Evolutionary conservation across 2,329 filamentous ascomycete genomes (phyloP).

Genomic region (Fusarium tricinctum): DNA sequence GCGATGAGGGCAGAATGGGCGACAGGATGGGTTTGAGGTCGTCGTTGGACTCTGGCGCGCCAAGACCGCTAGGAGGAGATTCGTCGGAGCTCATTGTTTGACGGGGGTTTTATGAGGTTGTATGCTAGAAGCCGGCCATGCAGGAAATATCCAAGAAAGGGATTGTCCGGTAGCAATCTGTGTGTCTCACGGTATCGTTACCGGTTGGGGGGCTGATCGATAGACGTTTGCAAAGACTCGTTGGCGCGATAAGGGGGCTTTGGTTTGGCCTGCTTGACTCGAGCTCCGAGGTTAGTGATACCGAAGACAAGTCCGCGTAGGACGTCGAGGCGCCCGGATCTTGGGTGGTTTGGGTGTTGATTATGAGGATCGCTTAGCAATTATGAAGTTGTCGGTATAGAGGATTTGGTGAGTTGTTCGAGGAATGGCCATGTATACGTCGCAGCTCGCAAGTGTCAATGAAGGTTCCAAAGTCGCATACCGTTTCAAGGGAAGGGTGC

Average conservation of each 20-base stretch:
- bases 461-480: conserved; percentile 31
- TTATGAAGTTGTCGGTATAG: conserved; percentile 13
- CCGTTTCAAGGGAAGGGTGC: not conserved
- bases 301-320: conserved; percentile 7
- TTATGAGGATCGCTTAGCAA: not conserved
- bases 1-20: conserved; percentile 52
- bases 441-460: conserved; percentile 5
- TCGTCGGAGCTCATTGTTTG: conserved; percentile 52
- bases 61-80: conserved; percentile 38
- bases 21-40: conserved; percentile 52
- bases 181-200: conserved; percentile 3
- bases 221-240: conserved; percentile 12
- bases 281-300: conserved; percentile 2
- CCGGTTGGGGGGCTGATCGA: not conserved
- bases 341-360: not conserved
- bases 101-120: not conserved
- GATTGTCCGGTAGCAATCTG: not conserved
- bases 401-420: conserved; percentile 10
- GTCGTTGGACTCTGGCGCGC: conserved; percentile 43
- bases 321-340: conserved; percentile 32
- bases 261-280: conserved; percentile 13
- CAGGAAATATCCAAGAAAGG: conserved; percentile 27
- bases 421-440: conserved; percentile 1
- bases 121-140: conserved; percentile 42
- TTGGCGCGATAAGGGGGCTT: conserved; percentile 28